Conservation (phyloP, 1,284 basidiomycete species). For the Boletus mariae region DNA sequence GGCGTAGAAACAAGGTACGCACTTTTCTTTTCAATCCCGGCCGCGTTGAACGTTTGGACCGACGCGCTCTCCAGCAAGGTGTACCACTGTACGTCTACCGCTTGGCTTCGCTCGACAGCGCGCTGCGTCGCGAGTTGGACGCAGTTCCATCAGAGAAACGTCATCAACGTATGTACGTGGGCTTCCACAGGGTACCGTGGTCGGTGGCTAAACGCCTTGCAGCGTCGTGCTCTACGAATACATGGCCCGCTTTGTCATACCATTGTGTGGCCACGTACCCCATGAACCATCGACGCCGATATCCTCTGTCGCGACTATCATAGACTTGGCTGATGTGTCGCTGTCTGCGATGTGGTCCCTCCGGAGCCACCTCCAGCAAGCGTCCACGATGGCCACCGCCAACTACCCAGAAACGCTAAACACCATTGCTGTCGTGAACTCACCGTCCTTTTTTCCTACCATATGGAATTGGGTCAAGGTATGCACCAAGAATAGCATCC, state of each 20-base stretch:
- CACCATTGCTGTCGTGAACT: conserved; percentile 66
- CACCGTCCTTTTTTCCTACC: conserved; percentile 73
- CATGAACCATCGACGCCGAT: conserved; percentile 54
- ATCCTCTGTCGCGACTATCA: conserved; percentile 65
- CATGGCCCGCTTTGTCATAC: conserved; percentile 62
- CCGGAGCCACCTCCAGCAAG: conserved; percentile 67
- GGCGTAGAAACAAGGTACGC: conserved; percentile 64
- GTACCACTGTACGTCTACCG: conserved; percentile 72
- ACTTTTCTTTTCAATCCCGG: not conserved
- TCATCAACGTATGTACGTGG: conserved; percentile 68
- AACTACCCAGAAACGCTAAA: conserved; percentile 76
- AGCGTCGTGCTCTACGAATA: conserved; percentile 61
- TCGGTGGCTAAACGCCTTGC: conserved; percentile 1
- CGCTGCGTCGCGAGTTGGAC: conserved; percentile 58
- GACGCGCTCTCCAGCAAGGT: conserved; percentile 45
- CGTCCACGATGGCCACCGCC: conserved; percentile 67
- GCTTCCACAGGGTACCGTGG: not conserved
- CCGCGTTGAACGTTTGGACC: not conserved
- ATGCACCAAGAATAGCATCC: not conserved
- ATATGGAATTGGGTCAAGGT: conserved; percentile 80
- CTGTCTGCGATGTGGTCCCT: conserved; percentile 65
- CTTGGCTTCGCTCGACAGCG: conserved; percentile 49
- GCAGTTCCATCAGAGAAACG: conserved; percentile 50
- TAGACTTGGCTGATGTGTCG: conserved; percentile 64
- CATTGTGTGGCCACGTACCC: conserved; percentile 62